A percentile compares a stretch with the other conserved stretches of the same genome.
Evolutionary conservation across 2,329 filamentous ascomycete species (phyloP).

Genomic region (Emmonsiellopsis sp.): DNA sequence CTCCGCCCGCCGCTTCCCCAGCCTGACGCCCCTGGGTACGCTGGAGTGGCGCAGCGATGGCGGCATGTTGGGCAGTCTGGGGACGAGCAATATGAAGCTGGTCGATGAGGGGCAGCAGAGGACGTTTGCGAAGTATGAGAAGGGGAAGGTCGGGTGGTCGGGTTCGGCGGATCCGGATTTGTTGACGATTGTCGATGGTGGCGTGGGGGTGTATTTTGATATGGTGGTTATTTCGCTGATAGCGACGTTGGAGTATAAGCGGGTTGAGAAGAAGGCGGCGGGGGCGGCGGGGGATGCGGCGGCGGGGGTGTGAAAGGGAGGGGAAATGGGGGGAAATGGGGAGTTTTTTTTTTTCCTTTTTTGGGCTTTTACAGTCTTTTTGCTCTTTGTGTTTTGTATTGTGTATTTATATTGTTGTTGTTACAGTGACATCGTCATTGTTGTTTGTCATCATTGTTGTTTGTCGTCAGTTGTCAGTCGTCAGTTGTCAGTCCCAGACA

Average conservation of each 20-base stretch:
- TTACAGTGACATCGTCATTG: too few relatives aligned
- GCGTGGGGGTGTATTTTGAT: constrained; percentile 7
- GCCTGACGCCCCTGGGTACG: constrained; percentile 7
- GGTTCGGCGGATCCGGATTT: constrained; percentile 2
- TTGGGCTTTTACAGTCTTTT: too few relatives aligned
- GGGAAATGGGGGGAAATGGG: too few relatives aligned
- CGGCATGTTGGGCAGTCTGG: constrained; percentile 1
- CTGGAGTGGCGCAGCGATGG: constrained; percentile 11
- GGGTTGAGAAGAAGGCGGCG: background rate
- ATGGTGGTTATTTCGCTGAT: constrained; percentile 10
- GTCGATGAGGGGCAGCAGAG: constrained; percentile 5
- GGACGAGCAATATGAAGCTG: constrained; percentile 8
- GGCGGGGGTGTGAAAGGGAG: too few relatives aligned
- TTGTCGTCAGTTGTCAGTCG: too few relatives aligned
- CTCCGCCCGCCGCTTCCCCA: constrained; percentile 7
- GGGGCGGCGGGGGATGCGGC: background rate
- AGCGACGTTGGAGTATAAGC: constrained; percentile 9
- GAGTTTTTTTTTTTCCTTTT: too few relatives aligned
- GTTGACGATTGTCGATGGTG: constrained; percentile 5
- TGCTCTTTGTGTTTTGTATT: too few relatives aligned
- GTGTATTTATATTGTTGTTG: too few relatives aligned
- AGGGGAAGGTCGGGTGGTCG: constrained; percentile 1
- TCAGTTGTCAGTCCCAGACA: too few relatives aligned
- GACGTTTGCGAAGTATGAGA: constrained; percentile 10
- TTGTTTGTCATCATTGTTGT: too few relatives aligned